Base-by-base conservation (phyloP, 345 rosid species). In the Camelina neglecta region DNA sequence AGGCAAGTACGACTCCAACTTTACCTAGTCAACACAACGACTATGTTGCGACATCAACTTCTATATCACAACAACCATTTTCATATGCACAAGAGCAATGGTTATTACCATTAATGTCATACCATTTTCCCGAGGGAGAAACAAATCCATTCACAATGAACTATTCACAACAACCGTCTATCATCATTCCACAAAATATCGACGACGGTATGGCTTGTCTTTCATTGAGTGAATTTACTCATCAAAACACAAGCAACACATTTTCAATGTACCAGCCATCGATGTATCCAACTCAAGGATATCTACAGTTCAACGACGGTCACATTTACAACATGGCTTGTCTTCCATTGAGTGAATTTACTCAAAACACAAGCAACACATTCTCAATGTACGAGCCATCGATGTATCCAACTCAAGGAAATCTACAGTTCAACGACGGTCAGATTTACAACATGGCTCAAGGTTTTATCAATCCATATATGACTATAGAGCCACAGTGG, bases 391-490 rank as follows among this genome's bases (percentile, higher is more conserved):
- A 65, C 18, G 42, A 58, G 60, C 67, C 73, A 49, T 1, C 10
- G 12, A 36, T 29, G 8, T 4, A 62, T 74, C 29, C 58, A 51
- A 13, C 53, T 41, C 63, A 75, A 41, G 55, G 7, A 11, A 6
- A 16, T 31, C 8, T 6, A 75, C 60, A 48, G 31, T 12, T 48
- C 50, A 35, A 58, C 24, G 18, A 38, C 54, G 15, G 6, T 55
- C 47, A 42, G 6, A 31, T 7, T 16, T 7, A 23, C 51, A 39
- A 51, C 47, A 42, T 49, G 41, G 11, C 16, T 33, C 70, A 76
- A 69, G 23, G 42, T 69, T 60, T 33, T 41, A 33, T 42, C 16
- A 18, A 62, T 61, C 31, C 70, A 47, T n/a, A 53, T 51, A 55
- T 44, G 62, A 31, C 10, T 41, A 13, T 33, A 20, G 47, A 29